Evolutionary conservation across 495 filamentous ascomycete genomes (phyloP).

Genomic region (Penicillium angulare): DNA sequence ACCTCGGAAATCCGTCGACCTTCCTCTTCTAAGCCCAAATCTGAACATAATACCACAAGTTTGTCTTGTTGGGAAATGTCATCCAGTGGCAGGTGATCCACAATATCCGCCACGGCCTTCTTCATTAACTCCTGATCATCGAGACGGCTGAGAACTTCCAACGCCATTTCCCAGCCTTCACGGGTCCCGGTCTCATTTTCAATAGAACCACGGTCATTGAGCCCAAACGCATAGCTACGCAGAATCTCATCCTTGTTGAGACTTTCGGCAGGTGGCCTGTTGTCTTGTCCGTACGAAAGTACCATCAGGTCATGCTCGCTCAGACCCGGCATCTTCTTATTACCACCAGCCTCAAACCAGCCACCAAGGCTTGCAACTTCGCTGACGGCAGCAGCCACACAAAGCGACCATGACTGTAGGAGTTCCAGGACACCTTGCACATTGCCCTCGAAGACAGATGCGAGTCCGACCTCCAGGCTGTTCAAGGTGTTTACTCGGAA

Average conservation of each 20-base stretch:
- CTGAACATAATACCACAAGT: constrained; percentile 66
- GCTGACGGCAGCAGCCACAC: constrained; percentile 69
- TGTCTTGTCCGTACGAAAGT: constrained; percentile 50
- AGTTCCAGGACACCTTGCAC: constrained; percentile 70
- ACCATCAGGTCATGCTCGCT: constrained; percentile 62
- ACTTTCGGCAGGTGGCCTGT: constrained; percentile 8
- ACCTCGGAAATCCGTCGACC: constrained; percentile 76
- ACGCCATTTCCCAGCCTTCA: constrained; percentile 84
- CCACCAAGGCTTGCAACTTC: constrained; percentile 72
- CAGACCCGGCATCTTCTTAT: constrained; percentile 39
- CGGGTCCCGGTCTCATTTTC: constrained; percentile 38
- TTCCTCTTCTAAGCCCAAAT: constrained; percentile 66
- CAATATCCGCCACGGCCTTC: constrained; percentile 63
- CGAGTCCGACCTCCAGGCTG: constrained; percentile 73
- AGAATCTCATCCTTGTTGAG: constrained; percentile 67
- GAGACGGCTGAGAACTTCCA: constrained; percentile 72
- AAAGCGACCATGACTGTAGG: constrained; percentile 73
- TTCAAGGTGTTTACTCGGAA: constrained; percentile 72
- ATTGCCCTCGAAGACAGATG: constrained; percentile 74
- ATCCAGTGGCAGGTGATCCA: constrained; percentile 61
- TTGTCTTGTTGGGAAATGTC: constrained; percentile 69
- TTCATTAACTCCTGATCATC: constrained; percentile 63
- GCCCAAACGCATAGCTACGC: constrained; percentile 61
- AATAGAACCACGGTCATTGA: constrained; percentile 46
- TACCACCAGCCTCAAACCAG: constrained; percentile 57